phyloP scores from a whole-genome alignment of 2,329 filamentous ascomycete species.

The Pezicula neosporulosa region DNA sequence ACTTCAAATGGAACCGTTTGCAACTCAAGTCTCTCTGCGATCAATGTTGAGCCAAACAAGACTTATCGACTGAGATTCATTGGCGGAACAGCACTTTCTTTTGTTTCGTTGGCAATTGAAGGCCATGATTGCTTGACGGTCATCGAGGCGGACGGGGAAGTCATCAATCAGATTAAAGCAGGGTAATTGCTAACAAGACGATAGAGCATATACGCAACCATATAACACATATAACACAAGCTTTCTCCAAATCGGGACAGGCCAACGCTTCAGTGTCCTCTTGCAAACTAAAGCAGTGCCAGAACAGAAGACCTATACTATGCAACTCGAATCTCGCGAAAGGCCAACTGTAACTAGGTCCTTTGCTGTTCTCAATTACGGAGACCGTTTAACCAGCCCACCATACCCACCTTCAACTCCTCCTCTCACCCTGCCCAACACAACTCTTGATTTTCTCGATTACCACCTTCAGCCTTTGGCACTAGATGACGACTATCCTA shows the following conservation, averaged over 20 bases:
- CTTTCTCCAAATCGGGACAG: slow-evolving; percentile 43
- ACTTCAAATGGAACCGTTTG: slow-evolving; percentile 30
- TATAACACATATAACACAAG: slow-evolving; percentile 30
- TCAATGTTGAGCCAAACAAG: slow-evolving; percentile 56
- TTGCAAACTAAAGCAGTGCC: slow-evolving; percentile 37
- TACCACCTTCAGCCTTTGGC: slow-evolving; percentile 29
- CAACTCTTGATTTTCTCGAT: slow-evolving; percentile 25
- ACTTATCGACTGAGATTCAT: slow-evolving; percentile 62
- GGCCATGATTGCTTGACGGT: slow-evolving; percentile 52
- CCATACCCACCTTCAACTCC: slow-evolving; percentile 15
- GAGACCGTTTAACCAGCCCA: slow-evolving; percentile 6
- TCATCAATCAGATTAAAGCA: slow-evolving; percentile 15
- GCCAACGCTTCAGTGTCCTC: slow-evolving; percentile 47
- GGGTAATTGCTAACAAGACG: background rate
- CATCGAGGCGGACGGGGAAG: slow-evolving; percentile 55
- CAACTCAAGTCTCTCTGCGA: slow-evolving; percentile 38
- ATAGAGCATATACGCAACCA: slow-evolving; percentile 35
- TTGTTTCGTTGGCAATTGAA: slow-evolving; percentile 52
- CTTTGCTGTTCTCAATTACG: slow-evolving; percentile 40
- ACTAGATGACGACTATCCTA: slow-evolving; percentile 20
- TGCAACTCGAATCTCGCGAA: slow-evolving; percentile 42
- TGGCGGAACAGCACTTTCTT: slow-evolving; percentile 51
- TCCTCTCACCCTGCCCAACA: slow-evolving; percentile 21
- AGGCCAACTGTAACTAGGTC: slow-evolving; percentile 33
- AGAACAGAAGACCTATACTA: slow-evolving; percentile 32